Evolutionary conservation across 164 flowering plant species (phyloP).

Genomic region (Vitis rotundifolia): DNA sequence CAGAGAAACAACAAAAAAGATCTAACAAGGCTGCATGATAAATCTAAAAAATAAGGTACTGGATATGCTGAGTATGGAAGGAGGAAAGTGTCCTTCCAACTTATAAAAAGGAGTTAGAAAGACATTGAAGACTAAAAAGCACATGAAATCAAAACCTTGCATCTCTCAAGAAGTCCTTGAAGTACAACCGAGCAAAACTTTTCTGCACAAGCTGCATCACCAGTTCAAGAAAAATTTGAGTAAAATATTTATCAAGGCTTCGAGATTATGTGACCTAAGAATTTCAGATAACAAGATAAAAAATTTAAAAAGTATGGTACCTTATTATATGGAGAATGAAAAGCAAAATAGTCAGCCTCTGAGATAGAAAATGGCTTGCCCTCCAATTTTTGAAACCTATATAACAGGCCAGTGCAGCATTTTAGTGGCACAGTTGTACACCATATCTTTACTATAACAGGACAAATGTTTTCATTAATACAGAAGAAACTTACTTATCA

Average conservation of each 20-base stretch:
- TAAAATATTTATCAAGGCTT: too few species aligned
- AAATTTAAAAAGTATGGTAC: constrained; percentile 18
- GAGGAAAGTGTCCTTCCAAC: background rate
- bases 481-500: constrained; percentile 57
- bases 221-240: constrained; percentile 10
- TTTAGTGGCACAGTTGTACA: background rate
- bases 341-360: constrained; percentile 77
- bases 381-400: constrained; percentile 82
- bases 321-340: constrained; percentile 86
- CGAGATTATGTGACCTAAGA: too few species aligned
- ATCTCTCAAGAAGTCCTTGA: constrained; percentile 72
- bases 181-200: constrained; percentile 87
- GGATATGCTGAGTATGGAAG: background rate
- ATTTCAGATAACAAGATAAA: background rate
- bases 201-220: constrained; percentile 94
- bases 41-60: background rate
- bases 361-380: constrained; percentile 75
- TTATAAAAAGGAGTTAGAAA: too few species aligned
- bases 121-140: too few species aligned
- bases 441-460: background rate
- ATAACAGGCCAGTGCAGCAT: constrained; percentile 12
- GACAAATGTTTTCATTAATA: background rate
- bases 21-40: constrained; percentile 1
- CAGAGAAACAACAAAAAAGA: too few species aligned
- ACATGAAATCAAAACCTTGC: constrained; percentile 55